Evolutionary conservation across 2,329 filamentous ascomycete genomes (phyloP), one percentile per base, ranked within the genome.

Genomic region (Tolypocladium tropicale): DNA sequence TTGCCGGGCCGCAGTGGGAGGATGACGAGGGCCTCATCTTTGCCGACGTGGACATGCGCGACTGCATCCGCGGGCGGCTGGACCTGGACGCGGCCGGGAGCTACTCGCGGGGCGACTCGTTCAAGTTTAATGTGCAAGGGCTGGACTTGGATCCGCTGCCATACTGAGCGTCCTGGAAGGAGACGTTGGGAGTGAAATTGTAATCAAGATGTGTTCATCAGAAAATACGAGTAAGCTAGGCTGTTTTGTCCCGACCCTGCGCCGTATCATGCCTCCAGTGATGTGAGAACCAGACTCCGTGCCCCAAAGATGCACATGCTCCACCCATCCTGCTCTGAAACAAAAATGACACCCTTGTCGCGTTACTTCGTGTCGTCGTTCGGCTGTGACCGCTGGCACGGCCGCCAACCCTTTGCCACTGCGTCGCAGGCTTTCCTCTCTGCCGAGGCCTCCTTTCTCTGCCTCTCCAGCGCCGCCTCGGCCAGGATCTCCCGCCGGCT

Each of bases 1-100:
- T 96, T 1, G 83, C 83, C 1, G 90, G 88, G 0, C 92, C 92
- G 0, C 75, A 94, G 57, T 96, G 91, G 91, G 89, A 95, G 57
- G 85, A 92, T 58, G 72, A 86, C 55, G 77, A 82, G 4, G 81
- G 83, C 0, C 69, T 96, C 33, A 72, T 91, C 53, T 81, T 81
- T 36, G 78, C 82, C 0, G 89, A 94, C 60, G 85, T 92, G 4
- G 90, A 96, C 65, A 86, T 96, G 64, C 88, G 95, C 52, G 90
- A 96, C 62, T 96, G 92, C 63, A 82, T 91, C 61, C 78, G 89
- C 11, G 92, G 91, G 0, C 76, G 90, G 54, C 69, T 96, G 61
- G 91, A 96, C 68, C 69, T 96, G 51, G 92, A 96, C 74, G 84
- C 89, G 39, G 90, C 84, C 2, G 92, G 92, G 0, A 91, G 87